Conservation (phyloP, 345 rosid genomes). For the Salix exigua region DNA sequence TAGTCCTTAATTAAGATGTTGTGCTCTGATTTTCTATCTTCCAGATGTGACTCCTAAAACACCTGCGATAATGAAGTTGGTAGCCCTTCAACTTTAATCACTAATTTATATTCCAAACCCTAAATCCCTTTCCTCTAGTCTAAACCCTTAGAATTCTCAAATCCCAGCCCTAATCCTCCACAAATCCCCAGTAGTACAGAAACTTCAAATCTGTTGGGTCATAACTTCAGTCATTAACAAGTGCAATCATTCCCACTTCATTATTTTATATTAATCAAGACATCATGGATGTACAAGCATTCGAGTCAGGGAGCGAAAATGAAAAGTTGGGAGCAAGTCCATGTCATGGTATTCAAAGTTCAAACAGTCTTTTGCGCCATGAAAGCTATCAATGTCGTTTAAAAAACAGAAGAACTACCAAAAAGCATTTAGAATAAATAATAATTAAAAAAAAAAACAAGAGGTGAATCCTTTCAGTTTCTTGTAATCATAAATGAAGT, state of each 20-base stretch:
- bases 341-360: neutral
- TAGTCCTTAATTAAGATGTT: too few species aligned
- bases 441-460: neutral
- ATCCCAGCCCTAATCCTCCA: too few species aligned
- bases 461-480: neutral
- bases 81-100: too few species aligned
- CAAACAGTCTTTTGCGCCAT: neutral
- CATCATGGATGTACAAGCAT: neutral
- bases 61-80: too few species aligned
- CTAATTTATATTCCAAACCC: too few species aligned
- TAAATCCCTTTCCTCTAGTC: too few species aligned
- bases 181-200: too few species aligned
- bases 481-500: neutral
- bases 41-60: too few species aligned
- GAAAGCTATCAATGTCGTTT: neutral
- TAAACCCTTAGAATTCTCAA: too few species aligned
- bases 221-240: neutral
- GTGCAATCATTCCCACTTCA: neutral
- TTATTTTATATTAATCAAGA: conserved; percentile 1
- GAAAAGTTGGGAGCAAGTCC: neutral
- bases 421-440: too few species aligned
- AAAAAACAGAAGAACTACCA: neutral
- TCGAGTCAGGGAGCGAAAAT: neutral
- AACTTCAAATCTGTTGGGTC: too few species aligned
- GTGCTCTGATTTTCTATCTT: too few species aligned